Conservation (phyloP, 352 stramenopile species). For the Globisporangium okanoganense region DNA sequence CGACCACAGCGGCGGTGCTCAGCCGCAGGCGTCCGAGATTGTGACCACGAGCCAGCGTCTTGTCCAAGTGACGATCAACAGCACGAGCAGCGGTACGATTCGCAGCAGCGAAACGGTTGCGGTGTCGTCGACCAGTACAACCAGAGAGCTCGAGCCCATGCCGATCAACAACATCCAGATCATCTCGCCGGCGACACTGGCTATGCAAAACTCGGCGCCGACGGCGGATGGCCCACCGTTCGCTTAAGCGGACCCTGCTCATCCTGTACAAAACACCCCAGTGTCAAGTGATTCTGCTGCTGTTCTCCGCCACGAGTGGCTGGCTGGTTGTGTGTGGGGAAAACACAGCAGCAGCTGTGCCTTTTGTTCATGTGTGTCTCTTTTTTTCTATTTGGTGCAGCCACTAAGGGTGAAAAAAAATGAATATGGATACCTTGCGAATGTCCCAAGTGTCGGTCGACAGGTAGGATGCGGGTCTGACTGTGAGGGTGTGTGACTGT, state of each 20-base stretch:
- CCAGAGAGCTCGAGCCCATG: background rate
- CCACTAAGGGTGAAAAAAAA: background rate
- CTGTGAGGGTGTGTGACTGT: too few relatives aligned
- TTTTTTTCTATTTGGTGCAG: background rate
- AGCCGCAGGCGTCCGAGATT: background rate
- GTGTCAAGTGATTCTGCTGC: background rate
- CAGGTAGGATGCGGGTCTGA: too few relatives aligned
- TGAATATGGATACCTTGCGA: background rate
- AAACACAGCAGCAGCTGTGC: background rate
- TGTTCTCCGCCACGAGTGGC: background rate
- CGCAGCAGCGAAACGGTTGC: background rate
- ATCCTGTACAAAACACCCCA: background rate
- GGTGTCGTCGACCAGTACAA: background rate
- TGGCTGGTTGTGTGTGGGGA: background rate
- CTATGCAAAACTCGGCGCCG: background rate
- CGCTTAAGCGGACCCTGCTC: background rate
- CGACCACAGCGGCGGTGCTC: background rate
- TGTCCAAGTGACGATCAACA: background rate
- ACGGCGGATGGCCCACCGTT: background rate
- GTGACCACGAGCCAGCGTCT: background rate
- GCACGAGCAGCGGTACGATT: background rate
- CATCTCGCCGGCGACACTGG: background rate
- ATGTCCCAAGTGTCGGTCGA: too few relatives aligned
- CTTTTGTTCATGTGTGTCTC: background rate
- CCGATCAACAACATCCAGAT: constrained; percentile 13